Evolutionary conservation across 352 stramenopile species (phyloP).

Genomic region (Phytophthora boehmeriae): DNA sequence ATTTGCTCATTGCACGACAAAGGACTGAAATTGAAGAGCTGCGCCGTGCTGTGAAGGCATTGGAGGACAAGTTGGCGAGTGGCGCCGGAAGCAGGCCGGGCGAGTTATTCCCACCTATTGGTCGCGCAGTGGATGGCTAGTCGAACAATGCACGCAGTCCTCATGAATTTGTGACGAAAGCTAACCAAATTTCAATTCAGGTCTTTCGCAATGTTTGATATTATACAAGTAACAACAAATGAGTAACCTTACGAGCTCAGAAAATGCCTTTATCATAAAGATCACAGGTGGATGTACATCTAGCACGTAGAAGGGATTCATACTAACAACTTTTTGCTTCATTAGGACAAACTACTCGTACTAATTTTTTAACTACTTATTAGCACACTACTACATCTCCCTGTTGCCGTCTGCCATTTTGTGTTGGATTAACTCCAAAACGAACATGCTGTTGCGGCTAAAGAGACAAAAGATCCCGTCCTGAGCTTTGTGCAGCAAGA

Average conservation of each 20-base stretch:
- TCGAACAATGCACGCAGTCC: too few species aligned
- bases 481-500: conserved; percentile 27
- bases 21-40: conserved; percentile 78
- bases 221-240: too few species aligned
- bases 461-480: conserved; percentile 37
- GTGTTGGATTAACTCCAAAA: background rate
- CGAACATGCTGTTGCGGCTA: conserved; percentile 26
- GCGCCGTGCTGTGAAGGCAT: conserved; percentile 72
- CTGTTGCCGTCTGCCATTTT: background rate
- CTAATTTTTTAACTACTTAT: background rate
- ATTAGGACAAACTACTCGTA: background rate
- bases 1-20: conserved; percentile 63
- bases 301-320: too few species aligned
- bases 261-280: too few species aligned
- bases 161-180: too few species aligned
- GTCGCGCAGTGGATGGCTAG: conserved; percentile 41
- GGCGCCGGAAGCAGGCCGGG: conserved; percentile 11
- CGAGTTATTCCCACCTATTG: conserved; percentile 42
- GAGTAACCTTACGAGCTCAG: too few species aligned
- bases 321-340: too few species aligned
- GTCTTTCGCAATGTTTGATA: too few species aligned
- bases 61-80: conserved; percentile 66
- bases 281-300: too few species aligned
- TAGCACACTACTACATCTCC: background rate
- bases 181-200: too few species aligned